Evolutionary conservation across 768 basidiomycete genomes (phyloP), one percentile per base, ranked within the genome.

Genomic region (Boletus bicolor): DNA sequence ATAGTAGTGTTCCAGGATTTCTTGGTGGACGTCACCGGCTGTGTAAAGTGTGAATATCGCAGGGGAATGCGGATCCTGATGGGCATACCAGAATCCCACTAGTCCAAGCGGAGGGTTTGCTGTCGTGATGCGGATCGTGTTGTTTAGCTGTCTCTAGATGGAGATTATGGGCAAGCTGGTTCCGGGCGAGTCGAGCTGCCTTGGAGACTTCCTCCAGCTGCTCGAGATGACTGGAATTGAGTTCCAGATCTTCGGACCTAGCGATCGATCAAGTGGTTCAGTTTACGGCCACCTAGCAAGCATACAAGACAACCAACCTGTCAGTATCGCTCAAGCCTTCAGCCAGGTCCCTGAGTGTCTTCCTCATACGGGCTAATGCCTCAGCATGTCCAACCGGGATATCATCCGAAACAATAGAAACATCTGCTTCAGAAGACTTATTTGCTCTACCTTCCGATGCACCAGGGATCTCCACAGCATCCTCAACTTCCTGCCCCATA

Each of bases 401-500:
- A 49, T 65, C 57, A 53, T 72, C 67, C 32, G 59, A 66, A 50
- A 57, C 38, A 53, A 57, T 38, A 48, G 67, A 66, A 44, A 57
- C 4, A 47, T 67, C 62, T 53, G 60, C 55, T 45, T 63, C 63
- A 51, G 62, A 50, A 15, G 49, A 60, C 54, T 41, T 58, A 54
- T 66, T 51, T 57, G 53, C 28, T 55, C 44, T 49, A 53, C 44
- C 57, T 30, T 60, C 54, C 32, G 62, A 57, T 34, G 62, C 53
- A 43, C 70, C 73, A 46, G 79, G 73, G 24, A 83, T 36, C 46
- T 54, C 53, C 43, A 56, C 35, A 8, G 59, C 44, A 43, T 73
- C 75, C 51, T 79, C 76, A 15, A 87, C 73, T 60, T 84, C 82
- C 50, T 74, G 78, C 8, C 87, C 88, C 80, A 86, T 83, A 6